A percentile compares a stretch with the other conserved stretches of the same genome.
Evolutionary conservation across 1,284 basidiomycete species (phyloP).

Genomic region (Papiliotrema nemorosa): DNA sequence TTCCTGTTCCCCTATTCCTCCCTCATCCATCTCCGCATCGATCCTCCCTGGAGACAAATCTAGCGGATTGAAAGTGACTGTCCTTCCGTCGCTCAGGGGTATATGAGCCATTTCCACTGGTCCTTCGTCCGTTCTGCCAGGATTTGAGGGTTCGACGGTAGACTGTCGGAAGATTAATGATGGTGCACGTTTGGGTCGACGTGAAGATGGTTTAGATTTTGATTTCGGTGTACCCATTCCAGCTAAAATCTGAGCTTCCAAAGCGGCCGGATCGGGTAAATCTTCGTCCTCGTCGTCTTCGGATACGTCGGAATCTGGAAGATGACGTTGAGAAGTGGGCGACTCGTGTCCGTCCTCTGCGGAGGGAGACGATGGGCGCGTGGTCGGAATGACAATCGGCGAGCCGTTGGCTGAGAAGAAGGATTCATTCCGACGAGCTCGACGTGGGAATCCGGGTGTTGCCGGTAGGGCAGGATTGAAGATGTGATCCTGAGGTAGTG

Average conservation of each 20-base stretch:
- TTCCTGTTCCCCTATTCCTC: conserved; percentile 29
- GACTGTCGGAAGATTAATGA: conserved; percentile 40
- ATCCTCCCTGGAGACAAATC: conserved; percentile 27
- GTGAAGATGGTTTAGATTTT: conserved; percentile 7
- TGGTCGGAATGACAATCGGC: conserved; percentile 19
- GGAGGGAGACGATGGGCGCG: not conserved
- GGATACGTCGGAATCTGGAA: not conserved
- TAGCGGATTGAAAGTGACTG: conserved; percentile 36
- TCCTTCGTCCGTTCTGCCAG: not conserved
- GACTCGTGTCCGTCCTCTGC: no score
- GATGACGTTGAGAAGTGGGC: not conserved
- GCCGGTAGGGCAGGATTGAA: conserved; percentile 42
- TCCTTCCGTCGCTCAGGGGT: conserved; percentile 31
- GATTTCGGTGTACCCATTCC: conserved; percentile 3
- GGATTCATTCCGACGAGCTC: conserved; percentile 29
- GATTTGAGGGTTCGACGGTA: conserved; percentile 6
- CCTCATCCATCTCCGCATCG: conserved; percentile 33
- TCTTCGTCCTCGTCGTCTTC: conserved; percentile 19
- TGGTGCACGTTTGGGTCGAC: conserved; percentile 23
- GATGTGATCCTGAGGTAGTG: conserved; percentile 41
- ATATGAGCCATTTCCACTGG: conserved; percentile 7
- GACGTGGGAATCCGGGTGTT: conserved; percentile 35
- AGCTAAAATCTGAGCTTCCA: conserved; percentile 31
- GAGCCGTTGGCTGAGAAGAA: conserved; percentile 36
- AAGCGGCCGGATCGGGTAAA: conserved; percentile 40